Conservation (phyloP, 116 monocot genomes). For the Thalassia testudinum region DNA sequence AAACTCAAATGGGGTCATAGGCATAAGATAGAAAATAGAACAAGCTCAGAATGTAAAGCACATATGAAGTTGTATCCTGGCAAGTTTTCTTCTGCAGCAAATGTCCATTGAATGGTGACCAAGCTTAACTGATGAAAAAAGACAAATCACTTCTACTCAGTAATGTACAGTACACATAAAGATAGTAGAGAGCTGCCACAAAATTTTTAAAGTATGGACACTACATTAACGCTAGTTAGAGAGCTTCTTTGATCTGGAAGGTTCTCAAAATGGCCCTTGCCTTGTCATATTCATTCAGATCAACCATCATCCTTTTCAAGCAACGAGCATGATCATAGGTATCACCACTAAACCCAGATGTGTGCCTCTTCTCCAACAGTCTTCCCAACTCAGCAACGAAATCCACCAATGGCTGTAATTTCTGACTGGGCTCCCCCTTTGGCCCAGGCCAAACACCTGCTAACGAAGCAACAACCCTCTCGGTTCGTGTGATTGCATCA, state of each 20-base stretch:
- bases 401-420: conserved; percentile 63
- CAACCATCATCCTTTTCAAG: conserved; percentile 74
- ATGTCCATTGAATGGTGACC: too few species aligned
- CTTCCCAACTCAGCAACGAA: conserved; percentile 50
- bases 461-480: conserved; percentile 69
- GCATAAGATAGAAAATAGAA: too few species aligned
- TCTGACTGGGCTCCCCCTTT: conserved; percentile 26
- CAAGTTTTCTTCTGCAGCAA: too few species aligned
- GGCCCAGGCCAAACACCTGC: conserved; percentile 63
- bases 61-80: too few species aligned
- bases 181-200: too few species aligned
- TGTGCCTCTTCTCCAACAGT: conserved; percentile 64
- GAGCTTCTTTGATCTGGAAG: conserved; percentile 90
- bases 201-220: too few species aligned
- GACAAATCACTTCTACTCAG: too few species aligned
- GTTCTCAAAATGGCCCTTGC: conserved; percentile 62
- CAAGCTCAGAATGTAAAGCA: too few species aligned
- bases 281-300: conserved; percentile 81
- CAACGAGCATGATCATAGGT: conserved; percentile 54
- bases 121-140: too few species aligned
- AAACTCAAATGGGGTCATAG: too few species aligned
- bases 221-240: too few species aligned
- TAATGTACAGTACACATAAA: too few species aligned
- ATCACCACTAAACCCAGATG: conserved; percentile 49
- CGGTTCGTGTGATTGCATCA: conserved; percentile 70